Base-by-base conservation (phyloP, 2,329 filamentous ascomycete genomes). In the Cercospora beticola region DNA sequence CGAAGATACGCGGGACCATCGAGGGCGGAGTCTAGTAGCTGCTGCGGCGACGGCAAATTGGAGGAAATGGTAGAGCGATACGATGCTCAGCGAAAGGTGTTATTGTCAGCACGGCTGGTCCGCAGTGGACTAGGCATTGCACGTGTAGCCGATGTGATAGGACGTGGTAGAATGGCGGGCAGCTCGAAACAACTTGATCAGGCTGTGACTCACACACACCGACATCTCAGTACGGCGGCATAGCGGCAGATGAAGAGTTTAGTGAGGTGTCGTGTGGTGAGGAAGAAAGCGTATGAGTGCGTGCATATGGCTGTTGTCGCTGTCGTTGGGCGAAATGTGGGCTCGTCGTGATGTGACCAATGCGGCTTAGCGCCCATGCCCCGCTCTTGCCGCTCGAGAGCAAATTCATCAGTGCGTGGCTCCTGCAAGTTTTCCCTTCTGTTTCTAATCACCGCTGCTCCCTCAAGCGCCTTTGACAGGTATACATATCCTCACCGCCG, bases 391-490 rank as follows among this genome's bases (percentile, higher is more conserved):
- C 49, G 49, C 49, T 56, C 23, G 26, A 56, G 49, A 28, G 49
- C 49, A 56, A 56, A 56, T 56, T 56, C 49, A 56, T 56, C 49
- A 56, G 49, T 56, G 49, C 49, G 49, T 56, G 49, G 49, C 49
- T 56, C 49, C 49, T 30, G 49, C 49, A 56, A 28, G 49, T 56
- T 56, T 56, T 56, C 49, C 49, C 49, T 59, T 36, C 56, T 59
- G 28, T 21, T 59, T 36, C 56, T 36, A 59, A 59, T 64, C 64
- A 62, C 57, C 64, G 60, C 43, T 56, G 16, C 46, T 56, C n/a
- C 65, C 59, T 52, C 65, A 62, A 58, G 70, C 61, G 72, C 71
- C 72, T 75, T 74, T 67, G 68, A 72, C 64, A 74, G 72, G 72
- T 74, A 65, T 60, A 69, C 49, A 58, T 56, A 43, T 49, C 52